These are phyloP conservation scores for Avicennia marina DNA, from an alignment of 257 asterid genomes.

Conservation along the genomic window DNA sequence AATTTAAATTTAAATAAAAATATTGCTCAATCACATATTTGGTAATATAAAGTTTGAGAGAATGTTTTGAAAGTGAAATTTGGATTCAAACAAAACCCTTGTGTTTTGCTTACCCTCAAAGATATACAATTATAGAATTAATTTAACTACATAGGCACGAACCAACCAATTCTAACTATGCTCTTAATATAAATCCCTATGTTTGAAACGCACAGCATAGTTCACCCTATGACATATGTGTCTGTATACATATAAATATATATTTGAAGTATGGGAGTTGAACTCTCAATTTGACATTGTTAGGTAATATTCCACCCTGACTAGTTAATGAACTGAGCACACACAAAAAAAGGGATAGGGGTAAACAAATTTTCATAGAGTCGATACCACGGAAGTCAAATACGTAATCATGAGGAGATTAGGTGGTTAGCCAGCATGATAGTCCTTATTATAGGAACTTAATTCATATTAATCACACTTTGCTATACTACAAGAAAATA, in stretches of 20 bases:
- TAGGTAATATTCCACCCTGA: conserved; percentile 17
- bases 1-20: too few species aligned
- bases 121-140: neutral
- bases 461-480: neutral
- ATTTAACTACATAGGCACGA: too few species aligned
- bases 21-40: too few species aligned
- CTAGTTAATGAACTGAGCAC: too few species aligned
- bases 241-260: too few species aligned
- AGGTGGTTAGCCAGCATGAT: too few species aligned
- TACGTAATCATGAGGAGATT: too few species aligned
- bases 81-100: too few species aligned
- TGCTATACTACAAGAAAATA: neutral
- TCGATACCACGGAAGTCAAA: neutral
- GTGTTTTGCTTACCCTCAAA: neutral
- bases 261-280: neutral
- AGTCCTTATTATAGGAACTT: too few species aligned
- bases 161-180: too few species aligned
- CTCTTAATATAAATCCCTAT: neutral
- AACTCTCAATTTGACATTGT: conserved; percentile 12
- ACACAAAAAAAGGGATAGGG: neutral
- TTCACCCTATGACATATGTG: conserved; percentile 1
- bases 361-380: neutral
- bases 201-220: neutral
- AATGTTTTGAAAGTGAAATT: too few species aligned
- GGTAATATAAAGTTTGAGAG: too few species aligned